Evolutionary conservation across 2,329 filamentous ascomycete species (phyloP).

Genomic region (Aspergillus floridensis): DNA sequence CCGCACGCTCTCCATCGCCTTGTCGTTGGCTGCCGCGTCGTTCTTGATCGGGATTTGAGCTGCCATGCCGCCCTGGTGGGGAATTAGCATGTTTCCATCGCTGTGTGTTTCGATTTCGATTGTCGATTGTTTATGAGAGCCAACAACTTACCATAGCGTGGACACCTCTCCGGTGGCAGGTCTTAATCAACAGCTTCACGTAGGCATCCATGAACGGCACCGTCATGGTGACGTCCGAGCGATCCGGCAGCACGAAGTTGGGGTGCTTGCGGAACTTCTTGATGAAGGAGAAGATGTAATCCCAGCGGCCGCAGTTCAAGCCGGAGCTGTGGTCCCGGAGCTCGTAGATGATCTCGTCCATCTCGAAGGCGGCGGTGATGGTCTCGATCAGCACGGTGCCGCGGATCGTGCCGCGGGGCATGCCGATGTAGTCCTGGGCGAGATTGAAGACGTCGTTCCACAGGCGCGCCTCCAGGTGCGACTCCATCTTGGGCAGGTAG

Average conservation of each 20-base stretch:
- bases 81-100: background rate
- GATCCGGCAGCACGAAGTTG: conserved; percentile 89
- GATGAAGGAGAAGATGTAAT: conserved; percentile 99
- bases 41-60: conserved; percentile 99
- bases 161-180: conserved; percentile 93
- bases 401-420: conserved; percentile 87
- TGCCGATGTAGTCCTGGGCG: conserved; percentile 85
- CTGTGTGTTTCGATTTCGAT: no score
- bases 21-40: conserved; percentile 84
- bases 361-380: conserved; percentile 95
- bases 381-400: conserved; percentile 97
- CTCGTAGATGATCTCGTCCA: conserved; percentile 99
- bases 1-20: conserved; percentile 88
- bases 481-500: conserved; percentile 98
- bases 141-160: conserved; percentile 74
- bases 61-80: conserved; percentile 74
- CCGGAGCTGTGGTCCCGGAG: conserved; percentile 93
- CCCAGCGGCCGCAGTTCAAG: conserved; percentile 97
- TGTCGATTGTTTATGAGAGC: no score
- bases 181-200: conserved; percentile 95
- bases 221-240: conserved; percentile 91
- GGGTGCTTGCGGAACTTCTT: conserved; percentile 98
- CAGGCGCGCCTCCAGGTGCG: conserved; percentile 89
- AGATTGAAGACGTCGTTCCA: conserved; percentile 99
- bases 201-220: conserved; percentile 98